Evolutionary conservation across 2,329 filamentous ascomycete genomes (phyloP).

Genomic region (Microdochium trichocladiopsis): DNA sequence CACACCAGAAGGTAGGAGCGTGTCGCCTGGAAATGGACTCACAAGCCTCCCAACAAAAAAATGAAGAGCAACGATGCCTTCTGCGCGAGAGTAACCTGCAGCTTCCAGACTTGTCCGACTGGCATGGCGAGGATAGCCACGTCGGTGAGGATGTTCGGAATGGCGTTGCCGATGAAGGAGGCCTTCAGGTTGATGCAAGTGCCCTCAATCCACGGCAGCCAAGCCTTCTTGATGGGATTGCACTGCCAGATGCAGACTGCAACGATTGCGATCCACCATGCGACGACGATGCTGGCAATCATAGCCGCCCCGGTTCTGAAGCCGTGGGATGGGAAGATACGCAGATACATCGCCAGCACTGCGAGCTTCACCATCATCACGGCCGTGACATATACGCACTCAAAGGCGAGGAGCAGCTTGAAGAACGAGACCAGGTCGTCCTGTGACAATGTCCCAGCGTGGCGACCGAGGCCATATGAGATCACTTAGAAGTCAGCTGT

Average conservation of each 20-base stretch:
- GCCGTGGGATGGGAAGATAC: constrained; percentile 14
- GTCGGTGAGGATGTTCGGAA: constrained; percentile 32
- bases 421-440: constrained; percentile 2
- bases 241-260: constrained; percentile 30
- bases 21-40: constrained; percentile 6
- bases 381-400: constrained; percentile 9
- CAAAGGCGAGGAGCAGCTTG: constrained; percentile 8
- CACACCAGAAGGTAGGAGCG: background rate
- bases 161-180: constrained; percentile 33
- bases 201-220: constrained; percentile 22
- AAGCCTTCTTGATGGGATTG: constrained; percentile 27
- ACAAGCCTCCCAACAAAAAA: constrained; percentile 26
- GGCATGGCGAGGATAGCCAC: constrained; percentile 24
- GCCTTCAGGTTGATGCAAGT: constrained; percentile 30
- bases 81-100: constrained; percentile 16
- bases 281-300: constrained; percentile 7
- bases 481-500: constrained; percentile 6
- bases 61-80: constrained; percentile 16
- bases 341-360: too few species aligned
- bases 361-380: too few species aligned
- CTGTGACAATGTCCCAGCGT: background rate
- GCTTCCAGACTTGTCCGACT: constrained; percentile 19
- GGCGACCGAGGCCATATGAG: constrained; percentile 7
- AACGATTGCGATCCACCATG: constrained; percentile 15
- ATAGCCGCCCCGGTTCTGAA: constrained; percentile 9